A percentile compares a stretch with the other conserved stretches of the same genome.
Conservation (phyloP, 1,284 basidiomycete genomes). For the Naganishia liquefaciens region DNA sequence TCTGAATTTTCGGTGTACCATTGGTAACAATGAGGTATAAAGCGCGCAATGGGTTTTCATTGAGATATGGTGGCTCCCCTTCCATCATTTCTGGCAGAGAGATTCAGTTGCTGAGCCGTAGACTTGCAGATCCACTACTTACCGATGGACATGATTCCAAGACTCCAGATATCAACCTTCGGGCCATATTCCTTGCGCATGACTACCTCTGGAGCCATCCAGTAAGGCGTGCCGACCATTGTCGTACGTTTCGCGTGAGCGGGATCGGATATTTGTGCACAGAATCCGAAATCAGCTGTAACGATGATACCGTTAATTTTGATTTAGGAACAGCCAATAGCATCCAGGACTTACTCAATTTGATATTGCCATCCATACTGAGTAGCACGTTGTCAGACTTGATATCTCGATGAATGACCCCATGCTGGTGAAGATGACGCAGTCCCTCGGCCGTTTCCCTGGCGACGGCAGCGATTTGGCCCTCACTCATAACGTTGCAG, state of each 20-base stretch:
- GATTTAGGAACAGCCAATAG: no score
- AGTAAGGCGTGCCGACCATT: constrained; percentile 99
- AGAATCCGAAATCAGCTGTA: constrained; percentile 97
- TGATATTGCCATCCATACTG: constrained; percentile 91
- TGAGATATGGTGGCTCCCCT: constrained; percentile 95
- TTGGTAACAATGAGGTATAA: constrained; percentile 97
- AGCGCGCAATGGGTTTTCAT: constrained; percentile 93
- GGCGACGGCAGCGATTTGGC: constrained; percentile 91
- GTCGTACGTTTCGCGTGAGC: constrained; percentile 91
- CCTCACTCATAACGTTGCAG: constrained; percentile 87
- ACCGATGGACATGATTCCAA: constrained; percentile 99
- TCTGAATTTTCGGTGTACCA: constrained; percentile 94
- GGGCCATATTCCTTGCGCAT: constrained; percentile 98
- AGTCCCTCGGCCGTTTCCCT: constrained; percentile 87
- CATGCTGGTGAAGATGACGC: constrained; percentile 87
- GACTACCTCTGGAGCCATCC: constrained; percentile 99
- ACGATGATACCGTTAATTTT: background rate
- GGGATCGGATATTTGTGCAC: constrained; percentile 91
- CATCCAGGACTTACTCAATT: constrained; percentile 72
- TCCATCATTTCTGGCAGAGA: constrained; percentile 87
- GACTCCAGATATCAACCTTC: constrained; percentile 97
- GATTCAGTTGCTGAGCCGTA: constrained; percentile 26
- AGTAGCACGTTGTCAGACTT: constrained; percentile 96
- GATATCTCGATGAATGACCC: constrained; percentile 96
- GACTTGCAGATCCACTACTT: constrained; percentile 39